phyloP scores from a whole-genome alignment of 1,139 yeast genomes.

The Lipomyces yarrowii region DNA sequence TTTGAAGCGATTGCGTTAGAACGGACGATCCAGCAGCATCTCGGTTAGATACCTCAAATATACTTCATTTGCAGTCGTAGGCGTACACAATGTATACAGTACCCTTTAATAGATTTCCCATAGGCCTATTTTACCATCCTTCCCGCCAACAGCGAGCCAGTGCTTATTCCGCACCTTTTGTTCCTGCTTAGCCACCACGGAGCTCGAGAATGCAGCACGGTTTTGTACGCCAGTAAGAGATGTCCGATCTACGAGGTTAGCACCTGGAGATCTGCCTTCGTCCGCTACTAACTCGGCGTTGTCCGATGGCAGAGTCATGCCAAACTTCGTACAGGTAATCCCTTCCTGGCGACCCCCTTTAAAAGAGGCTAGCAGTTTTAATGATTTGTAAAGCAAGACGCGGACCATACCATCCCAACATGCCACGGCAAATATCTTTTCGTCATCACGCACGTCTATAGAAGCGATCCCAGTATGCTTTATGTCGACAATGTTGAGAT shows the following conservation, averaged over 20 bases:
- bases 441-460: constrained; percentile 39
- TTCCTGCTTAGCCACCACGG: constrained; percentile 12
- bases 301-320: constrained; percentile 16
- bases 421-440: constrained; percentile 40
- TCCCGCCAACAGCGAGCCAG: constrained; percentile 45
- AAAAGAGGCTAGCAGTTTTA: constrained; percentile 40
- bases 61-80: not conserved
- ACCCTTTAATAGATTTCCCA: constrained; percentile 37
- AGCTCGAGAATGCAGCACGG: not conserved
- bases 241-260: constrained; percentile 10
- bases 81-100: not conserved
- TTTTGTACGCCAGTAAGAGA: not conserved
- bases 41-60: not conserved
- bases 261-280: constrained; percentile 20
- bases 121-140: constrained; percentile 44
- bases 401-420: constrained; percentile 49
- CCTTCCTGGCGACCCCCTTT: constrained; percentile 40
- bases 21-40: not conserved
- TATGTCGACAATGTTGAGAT: constrained; percentile 28
- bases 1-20: constrained; percentile 28
- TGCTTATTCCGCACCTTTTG: constrained; percentile 28
- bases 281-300: not conserved
- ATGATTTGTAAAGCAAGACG: constrained; percentile 35
- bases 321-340: constrained; percentile 37
- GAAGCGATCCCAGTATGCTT: constrained; percentile 41